Evolutionary conservation across 441 rosid genomes (phyloP).

Genomic region (Erodium texanum): DNA sequence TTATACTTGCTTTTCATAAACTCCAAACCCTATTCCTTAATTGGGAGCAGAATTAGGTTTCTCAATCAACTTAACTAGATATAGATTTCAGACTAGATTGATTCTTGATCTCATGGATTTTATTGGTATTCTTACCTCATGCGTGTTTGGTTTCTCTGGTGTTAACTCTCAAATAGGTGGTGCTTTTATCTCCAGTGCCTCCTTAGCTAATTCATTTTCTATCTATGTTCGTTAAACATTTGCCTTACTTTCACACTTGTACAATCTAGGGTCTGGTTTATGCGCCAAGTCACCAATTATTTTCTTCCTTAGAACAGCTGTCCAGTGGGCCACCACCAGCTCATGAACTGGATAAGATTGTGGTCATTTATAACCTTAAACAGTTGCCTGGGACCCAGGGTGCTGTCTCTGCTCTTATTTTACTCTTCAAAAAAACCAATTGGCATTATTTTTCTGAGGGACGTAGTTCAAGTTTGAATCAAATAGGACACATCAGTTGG

Average conservation of each 20-base stretch:
- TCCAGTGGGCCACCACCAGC: neutral
- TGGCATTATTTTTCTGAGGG: slow-evolving; percentile 5
- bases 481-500: neutral
- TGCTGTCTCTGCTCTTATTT: slow-evolving; percentile 1
- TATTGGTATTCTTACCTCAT: neutral
- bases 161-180: neutral
- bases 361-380: neutral
- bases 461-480: neutral
- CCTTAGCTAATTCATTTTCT: neutral
- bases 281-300: neutral
- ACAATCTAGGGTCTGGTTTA: slow-evolving; percentile 1
- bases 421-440: slow-evolving; percentile 9
- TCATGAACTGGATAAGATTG: neutral
- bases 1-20: neutral
- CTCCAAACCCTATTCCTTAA: neutral
- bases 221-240: neutral
- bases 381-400: neutral
- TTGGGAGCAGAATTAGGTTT: neutral
- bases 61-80: neutral
- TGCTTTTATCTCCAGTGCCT: neutral
- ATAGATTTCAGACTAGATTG: neutral
- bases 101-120: no score
- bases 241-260: neutral
- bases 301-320: neutral
- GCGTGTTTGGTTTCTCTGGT: neutral